Evolutionary conservation across 768 basidiomycete genomes (phyloP).

Genomic region (Ephemerocybe angulata): DNA sequence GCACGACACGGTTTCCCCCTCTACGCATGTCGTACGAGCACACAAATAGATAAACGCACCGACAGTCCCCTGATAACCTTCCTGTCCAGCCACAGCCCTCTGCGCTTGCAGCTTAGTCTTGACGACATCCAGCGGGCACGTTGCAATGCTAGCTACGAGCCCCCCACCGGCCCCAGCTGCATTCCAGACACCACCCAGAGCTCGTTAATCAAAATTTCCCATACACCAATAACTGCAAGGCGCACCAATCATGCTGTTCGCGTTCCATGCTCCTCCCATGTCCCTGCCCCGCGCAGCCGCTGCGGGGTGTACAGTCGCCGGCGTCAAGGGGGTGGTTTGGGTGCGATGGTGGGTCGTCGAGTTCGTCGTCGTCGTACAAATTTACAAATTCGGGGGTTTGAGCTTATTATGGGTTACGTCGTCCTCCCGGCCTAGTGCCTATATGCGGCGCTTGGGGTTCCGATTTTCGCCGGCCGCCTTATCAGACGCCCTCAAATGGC

Average conservation of each 20-base stretch:
- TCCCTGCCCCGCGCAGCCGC: slow-evolving; percentile 61
- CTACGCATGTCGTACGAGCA: slow-evolving; percentile 4
- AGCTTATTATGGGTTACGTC: not conserved
- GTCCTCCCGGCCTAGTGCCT: not conserved
- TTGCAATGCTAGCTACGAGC: slow-evolving; percentile 86
- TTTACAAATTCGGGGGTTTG: not conserved
- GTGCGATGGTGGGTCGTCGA: slow-evolving; percentile 6
- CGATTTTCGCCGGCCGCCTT: slow-evolving; percentile 19
- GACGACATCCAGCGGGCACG: slow-evolving; percentile 96
- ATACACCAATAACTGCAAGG: no score
- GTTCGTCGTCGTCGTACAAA: slow-evolving; percentile 14
- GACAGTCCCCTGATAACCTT: slow-evolving; percentile 71
- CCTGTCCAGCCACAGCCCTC: slow-evolving; percentile 60
- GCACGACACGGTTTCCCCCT: slow-evolving; percentile 4
- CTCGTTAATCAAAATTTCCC: not conserved
- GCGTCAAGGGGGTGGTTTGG: slow-evolving; percentile 16
- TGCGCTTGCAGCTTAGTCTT: slow-evolving; percentile 99
- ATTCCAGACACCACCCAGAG: not conserved
- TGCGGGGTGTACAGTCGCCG: slow-evolving; percentile 39
- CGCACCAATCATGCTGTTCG: slow-evolving; percentile 81
- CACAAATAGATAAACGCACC: slow-evolving; percentile 45
- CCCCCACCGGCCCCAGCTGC: slow-evolving; percentile 94
- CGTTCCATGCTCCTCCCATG: slow-evolving; percentile 70
- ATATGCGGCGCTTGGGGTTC: slow-evolving; percentile 11
- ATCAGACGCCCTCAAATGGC: not conserved